These are phyloP conservation scores for Macrolepiota albuminosa DNA, from an alignment of 768 basidiomycete species.

Conservation along the genomic window DNA sequence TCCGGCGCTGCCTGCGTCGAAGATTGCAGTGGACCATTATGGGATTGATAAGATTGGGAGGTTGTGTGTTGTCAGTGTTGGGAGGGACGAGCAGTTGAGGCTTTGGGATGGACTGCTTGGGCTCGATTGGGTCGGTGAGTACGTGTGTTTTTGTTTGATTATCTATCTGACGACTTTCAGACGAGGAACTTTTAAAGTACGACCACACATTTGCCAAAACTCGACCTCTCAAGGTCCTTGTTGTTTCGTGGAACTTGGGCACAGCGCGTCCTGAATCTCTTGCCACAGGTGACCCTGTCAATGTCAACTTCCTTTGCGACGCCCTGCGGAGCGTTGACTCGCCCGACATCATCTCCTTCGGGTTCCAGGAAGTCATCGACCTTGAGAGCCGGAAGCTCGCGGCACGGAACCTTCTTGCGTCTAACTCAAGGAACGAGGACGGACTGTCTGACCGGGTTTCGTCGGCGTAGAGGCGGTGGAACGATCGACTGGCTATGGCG, in stretches of 20 bases:
- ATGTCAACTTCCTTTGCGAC: slow-evolving; percentile 76
- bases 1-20: slow-evolving; percentile 55
- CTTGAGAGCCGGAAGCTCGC: too few relatives aligned
- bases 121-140: slow-evolving; percentile 83
- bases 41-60: slow-evolving; percentile 66
- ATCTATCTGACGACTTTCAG: slow-evolving; percentile 31
- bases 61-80: slow-evolving; percentile 71
- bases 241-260: slow-evolving; percentile 92
- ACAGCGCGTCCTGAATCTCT: slow-evolving; percentile 79
- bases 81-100: slow-evolving; percentile 64
- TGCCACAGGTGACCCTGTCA: slow-evolving; percentile 53
- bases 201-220: slow-evolving; percentile 78
- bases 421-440: too few relatives aligned
- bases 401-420: too few relatives aligned
- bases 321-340: slow-evolving; percentile 64
- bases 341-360: slow-evolving; percentile 90
- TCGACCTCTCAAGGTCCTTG: slow-evolving; percentile 70
- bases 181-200: slow-evolving; percentile 67
- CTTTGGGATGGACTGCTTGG: slow-evolving; percentile 91
- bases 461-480: too few relatives aligned
- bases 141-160: background rate
- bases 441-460: too few relatives aligned
- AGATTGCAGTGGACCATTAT: slow-evolving; percentile 65
- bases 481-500: too few relatives aligned
- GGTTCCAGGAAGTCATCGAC: too few relatives aligned